Conservation (phyloP, 1,284 basidiomycete genomes). For the Pseudozyma flocculosa region DNA sequence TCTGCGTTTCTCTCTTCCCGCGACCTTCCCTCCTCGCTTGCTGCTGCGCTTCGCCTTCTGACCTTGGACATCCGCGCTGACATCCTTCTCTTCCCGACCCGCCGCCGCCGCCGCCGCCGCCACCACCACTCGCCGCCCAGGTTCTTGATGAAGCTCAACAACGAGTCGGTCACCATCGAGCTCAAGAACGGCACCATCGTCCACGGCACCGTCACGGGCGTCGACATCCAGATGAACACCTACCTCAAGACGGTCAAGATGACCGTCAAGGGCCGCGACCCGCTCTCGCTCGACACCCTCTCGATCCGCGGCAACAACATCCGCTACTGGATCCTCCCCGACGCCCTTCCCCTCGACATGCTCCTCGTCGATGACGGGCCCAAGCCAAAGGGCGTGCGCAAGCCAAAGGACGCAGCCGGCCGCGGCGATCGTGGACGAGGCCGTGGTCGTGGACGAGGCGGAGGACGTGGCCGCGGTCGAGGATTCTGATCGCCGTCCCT, state of each 20-base stretch:
- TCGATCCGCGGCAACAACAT: conserved; percentile 61
- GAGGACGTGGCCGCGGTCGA: not conserved
- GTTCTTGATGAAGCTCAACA: conserved; percentile 99
- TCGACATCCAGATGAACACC: conserved; percentile 75
- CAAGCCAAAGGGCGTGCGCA: conserved; percentile 72
- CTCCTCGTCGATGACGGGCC: conserved; percentile 96
- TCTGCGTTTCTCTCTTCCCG: not conserved
- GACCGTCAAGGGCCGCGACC: conserved; percentile 80
- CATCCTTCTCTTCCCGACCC: not conserved
- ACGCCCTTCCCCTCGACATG: conserved; percentile 92
- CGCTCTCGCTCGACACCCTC: conserved; percentile 64
- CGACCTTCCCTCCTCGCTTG: not conserved
- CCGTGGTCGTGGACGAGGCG: conserved; percentile 9
- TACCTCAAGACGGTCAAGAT: conserved; percentile 96
- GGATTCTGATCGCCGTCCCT: not conserved
- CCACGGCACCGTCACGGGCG: conserved; percentile 85
- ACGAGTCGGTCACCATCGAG: conserved; percentile 97
- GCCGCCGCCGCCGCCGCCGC: too few species aligned
- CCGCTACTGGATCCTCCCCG: conserved; percentile 89
- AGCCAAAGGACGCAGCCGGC: conserved; percentile 5
- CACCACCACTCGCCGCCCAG: conserved; percentile 60
- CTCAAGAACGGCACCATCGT: conserved; percentile 95
- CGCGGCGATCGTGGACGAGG: conserved; percentile 39
- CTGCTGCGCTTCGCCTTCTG: not conserved
- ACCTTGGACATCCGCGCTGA: not conserved